Base-by-base conservation (phyloP, 2,329 filamentous ascomycete genomes). In the Cercospora sesami region DNA sequence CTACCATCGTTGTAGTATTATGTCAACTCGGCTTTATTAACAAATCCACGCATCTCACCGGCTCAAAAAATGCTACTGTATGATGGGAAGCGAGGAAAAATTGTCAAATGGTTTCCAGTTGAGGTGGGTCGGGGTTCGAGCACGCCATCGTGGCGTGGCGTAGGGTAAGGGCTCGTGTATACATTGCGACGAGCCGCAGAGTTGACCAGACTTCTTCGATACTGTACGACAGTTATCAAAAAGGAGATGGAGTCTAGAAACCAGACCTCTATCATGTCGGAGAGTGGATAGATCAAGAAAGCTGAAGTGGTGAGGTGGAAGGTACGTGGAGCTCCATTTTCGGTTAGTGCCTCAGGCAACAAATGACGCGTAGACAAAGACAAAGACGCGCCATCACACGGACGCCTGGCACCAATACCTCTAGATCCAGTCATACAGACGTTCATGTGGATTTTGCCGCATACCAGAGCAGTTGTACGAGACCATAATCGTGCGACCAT, bases 101-200 rank as follows among this genome's bases (percentile, higher is more conserved):
- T 59, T 36, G 55, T 59, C 28, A 36, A 55, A 28, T 55, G 48
- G 48, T 26, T 55, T 55, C 48, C 55, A 21, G 28, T 57, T 12
- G 28, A 23, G 28, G 55, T 59, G 55, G 55, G 55, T 59, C 55
- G 28, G 28, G 18, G 4, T 9, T 31, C 7, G 55, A 59, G 55
- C 55, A 59, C 55, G 55, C 55, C 55, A 59, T 59, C 30, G 55
- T 26, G 48, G 48, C 23, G 48, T 55, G 48, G 48, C 23, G 48
- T 26, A 42, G 36, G 16, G 16, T n/a, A n/a, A n/a, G 48, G 21
- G 23, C 12, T n/a, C 16, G 6, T 14, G 48, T 8, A 26, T 4
- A 53, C 21, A 28, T 3, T 16, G 21, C 48, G 48, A 53, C 21
- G 23, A 53, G 42, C 42, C 42, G 42, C 18, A 5, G n/a, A n/a